Base-by-base conservation (phyloP, 352 stramenopile genomes). In the Phytophthora syringae region DNA sequence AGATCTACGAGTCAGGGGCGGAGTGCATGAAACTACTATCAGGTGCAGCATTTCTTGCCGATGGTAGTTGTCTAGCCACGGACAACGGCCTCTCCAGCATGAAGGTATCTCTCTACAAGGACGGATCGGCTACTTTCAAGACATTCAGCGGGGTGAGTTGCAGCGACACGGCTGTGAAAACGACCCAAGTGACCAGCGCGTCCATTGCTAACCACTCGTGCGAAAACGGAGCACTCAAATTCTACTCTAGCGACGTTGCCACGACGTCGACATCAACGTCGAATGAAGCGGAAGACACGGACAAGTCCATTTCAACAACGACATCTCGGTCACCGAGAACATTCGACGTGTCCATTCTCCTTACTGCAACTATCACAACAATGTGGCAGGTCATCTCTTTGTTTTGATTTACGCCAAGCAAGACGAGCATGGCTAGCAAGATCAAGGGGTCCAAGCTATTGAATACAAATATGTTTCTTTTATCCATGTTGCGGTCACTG, bases 1-100 rank as follows among this genome's bases (percentile, higher is more conserved):
- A 82, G 44, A 73, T 79, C 15, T 82, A 79, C 59, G 44, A 74
- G 18, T 64, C 59, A 0, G 58, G 59, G 6, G 48, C 10, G 4
- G 45, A 56, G 20, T 83, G 73, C 34, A 44, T 44, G 0, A 71
- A 67, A n/a, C 52, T 84, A 2, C 55, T 74, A 12, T 82, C 76
- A 4, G 65, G 67, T 9, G 68, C 70, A 12, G 76, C 71, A 7
- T 84, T 82, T 51, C 44, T 77, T 6, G 76, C 74, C 3, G 76
- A 85, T 25, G 68, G 61, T 1, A 80, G 66, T 27, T 88, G 76
- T 39, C 53, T 85, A n/a, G 52, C 60, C 13, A 70, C 68, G 1
- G 74, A 85, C 52, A 80, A 80, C 37, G 66, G 67, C 16, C 47
- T 47, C 3, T 84, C 76, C 20, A 85, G 71, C 27, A 48, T 88